These are phyloP conservation scores for Mycocentrospora acerina DNA, from an alignment of 2,329 filamentous ascomycete species.

Conservation along the genomic window DNA sequence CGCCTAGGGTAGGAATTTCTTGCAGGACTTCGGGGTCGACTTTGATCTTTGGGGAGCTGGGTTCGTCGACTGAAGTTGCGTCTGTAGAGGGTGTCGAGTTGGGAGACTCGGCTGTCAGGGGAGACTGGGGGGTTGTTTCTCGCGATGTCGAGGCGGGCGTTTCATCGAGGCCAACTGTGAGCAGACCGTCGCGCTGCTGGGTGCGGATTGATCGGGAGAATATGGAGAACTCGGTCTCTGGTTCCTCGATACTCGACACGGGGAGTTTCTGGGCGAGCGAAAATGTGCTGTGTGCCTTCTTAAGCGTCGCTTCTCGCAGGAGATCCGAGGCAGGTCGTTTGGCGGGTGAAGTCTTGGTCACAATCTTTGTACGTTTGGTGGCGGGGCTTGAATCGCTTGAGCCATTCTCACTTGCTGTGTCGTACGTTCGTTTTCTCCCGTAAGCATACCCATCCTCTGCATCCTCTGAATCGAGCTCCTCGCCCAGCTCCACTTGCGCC, in stretches of 20 bases:
- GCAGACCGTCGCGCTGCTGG: slow-evolving; percentile 34
- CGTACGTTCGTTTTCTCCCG: slow-evolving; percentile 31
- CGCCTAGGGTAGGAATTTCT: slow-evolving; percentile 27
- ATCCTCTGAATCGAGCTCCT: slow-evolving; percentile 3
- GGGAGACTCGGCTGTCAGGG: slow-evolving; percentile 28
- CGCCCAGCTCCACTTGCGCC: neutral
- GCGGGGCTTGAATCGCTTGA: slow-evolving; percentile 15
- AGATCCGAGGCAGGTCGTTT: slow-evolving; percentile 15
- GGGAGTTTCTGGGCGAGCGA: slow-evolving; percentile 33
- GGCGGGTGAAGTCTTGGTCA: slow-evolving; percentile 12
- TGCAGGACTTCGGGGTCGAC: slow-evolving; percentile 23
- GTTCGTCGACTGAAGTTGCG: slow-evolving; percentile 42
- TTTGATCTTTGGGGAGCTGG: slow-evolving; percentile 23
- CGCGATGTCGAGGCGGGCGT: slow-evolving; percentile 27
- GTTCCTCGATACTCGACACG: slow-evolving; percentile 36
- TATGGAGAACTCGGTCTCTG: slow-evolving; percentile 17
- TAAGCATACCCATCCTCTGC: slow-evolving; percentile 8
- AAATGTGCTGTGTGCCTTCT: slow-evolving; percentile 37
- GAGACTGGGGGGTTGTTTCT: slow-evolving; percentile 32
- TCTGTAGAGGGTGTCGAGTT: slow-evolving; percentile 41
- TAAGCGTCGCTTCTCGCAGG: slow-evolving; percentile 27
- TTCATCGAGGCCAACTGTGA: slow-evolving; percentile 32
- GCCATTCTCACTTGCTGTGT: slow-evolving; percentile 13
- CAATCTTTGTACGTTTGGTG: slow-evolving; percentile 14
- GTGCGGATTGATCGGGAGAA: slow-evolving; percentile 29